Base-by-base conservation (phyloP, 805 yeast species). In the Soucietia sequanensis region DNA sequence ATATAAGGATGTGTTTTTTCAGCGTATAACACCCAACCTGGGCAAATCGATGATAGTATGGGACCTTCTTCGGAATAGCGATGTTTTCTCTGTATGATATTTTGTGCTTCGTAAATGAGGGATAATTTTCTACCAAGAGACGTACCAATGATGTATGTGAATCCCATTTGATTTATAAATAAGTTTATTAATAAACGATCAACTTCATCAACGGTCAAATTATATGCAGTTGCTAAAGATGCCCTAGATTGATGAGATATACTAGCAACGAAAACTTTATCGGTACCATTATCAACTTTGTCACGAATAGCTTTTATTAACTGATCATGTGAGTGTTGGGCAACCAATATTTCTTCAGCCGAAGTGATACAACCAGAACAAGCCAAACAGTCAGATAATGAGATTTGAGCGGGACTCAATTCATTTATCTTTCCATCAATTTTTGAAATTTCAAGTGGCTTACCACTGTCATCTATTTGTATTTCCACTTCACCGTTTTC, bases 321-420 rank as follows among this genome's bases (percentile, higher is more conserved):
- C 47, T 90, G 90, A 15, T 76, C 77, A 48, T 90, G 95, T 24
- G 95, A 85, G 56, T 93, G 99, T 45, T 87, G 82, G 2, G 95
- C 87, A 26, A 93, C 84, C 30, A 93, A 65, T 5, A 93, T 88
- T 43, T 91, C 96, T 55, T 93, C 99, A n/a, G 96, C 95, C 4
- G 96, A 85, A 0, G 99, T 93, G 35, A 93, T 88, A 58, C 99
- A 93, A 0, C 99, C 99, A 6, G 95, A 80, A 54, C 99, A 93
- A 0, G 99, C 99, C 35, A 93, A 67, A 60, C 99, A 93, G 65
- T 93, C 99, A 13, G 89, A 81, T 33, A 93, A 63, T 2, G 93
- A 84, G 30, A 93, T 91, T 44, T 85, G 91, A 0, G 97, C 98
- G 34, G 88, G 80, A 18, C 81, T 73, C 5, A 88, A 65, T 13